Base-by-base conservation (phyloP, 345 rosid species). In the Fremontodendron californicum region DNA sequence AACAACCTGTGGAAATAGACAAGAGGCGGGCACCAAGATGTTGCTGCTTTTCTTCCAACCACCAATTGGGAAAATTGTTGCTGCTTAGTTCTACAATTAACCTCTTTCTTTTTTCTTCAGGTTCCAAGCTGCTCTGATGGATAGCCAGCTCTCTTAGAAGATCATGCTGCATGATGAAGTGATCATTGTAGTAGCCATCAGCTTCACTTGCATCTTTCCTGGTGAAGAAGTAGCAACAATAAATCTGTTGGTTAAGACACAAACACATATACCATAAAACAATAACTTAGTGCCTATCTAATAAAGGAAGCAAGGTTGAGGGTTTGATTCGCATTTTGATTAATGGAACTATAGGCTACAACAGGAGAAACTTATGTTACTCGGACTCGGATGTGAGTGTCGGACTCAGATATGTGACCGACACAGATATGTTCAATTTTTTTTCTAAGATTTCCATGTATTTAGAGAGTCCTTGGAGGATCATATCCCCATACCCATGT, bases 141-240 rank as follows among this genome's bases (percentile, higher is more conserved):
- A 82, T 77, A 63, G 80, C 84, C 29, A 86, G 83, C 72, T 91
- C 87, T 76, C 89, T 85, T 0, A 82, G 85, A 57, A 83, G 80
- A 76, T 80, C 87, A 68, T 88, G 91, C 67, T 87, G 91, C 70
- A 71, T 84, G 35, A 83, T 82, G 33, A 84, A 86, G 37, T 82
- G 81, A 60, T 77, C 67, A 1, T 80, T 72, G 21, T 80, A 87
- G 61, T 12, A 10, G 61, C 75, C 61, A 19, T 71, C 75, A 19
- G 61, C 61, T 48, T 83, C 87, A 71, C 57, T 70, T 42, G 60
- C 75, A 80, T 77, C 83, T 76, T 42, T 78, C 90, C 95, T 88
- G 81, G 75, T 6, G 60, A 78, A 64, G 27, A 48, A n/a, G n/a
- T n/a, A 39, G 55, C 3, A 77, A 27, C 61, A 81, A 16, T 25